Conservation (phyloP, 176 grass and related monocot species). For the Stipa capillata region DNA sequence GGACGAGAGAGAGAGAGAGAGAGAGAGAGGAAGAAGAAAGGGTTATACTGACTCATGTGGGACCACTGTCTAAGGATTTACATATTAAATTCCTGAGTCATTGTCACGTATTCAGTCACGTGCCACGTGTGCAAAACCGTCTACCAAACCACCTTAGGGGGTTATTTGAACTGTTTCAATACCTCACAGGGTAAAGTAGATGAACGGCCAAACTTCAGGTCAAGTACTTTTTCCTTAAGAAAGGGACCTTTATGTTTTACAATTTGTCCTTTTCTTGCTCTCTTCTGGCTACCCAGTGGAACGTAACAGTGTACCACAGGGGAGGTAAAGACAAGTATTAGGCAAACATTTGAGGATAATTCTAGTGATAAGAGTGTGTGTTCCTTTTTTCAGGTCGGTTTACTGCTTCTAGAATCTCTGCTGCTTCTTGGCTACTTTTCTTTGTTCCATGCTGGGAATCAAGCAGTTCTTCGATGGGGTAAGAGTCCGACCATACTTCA, state of each 20-base stretch:
- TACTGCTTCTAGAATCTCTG: slow-evolving; percentile 84
- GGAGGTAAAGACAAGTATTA: background rate
- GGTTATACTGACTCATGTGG: no score
- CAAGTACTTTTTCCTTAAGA: background rate
- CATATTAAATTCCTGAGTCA: no score
- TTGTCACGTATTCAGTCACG: no score
- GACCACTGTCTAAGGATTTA: no score
- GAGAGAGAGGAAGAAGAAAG: no score
- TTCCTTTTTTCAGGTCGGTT: slow-evolving; percentile 56
- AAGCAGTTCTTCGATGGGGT: slow-evolving; percentile 97
- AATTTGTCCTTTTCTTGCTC: background rate
- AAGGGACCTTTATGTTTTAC: background rate
- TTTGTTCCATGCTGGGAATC: slow-evolving; percentile 96
- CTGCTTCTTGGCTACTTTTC: slow-evolving; percentile 94
- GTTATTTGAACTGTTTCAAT: no score
- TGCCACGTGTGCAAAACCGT: no score
- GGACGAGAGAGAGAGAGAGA: no score
- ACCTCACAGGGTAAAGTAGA: no score
- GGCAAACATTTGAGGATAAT: background rate
- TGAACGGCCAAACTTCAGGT: no score
- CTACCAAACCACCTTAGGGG: no score
- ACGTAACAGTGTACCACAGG: background rate
- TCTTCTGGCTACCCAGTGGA: background rate
- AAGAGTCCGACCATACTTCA: slow-evolving; percentile 99
- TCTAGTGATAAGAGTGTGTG: background rate